Conservation (phyloP, 2,329 filamentous ascomycete genomes). For the Colletotrichum magnum region DNA sequence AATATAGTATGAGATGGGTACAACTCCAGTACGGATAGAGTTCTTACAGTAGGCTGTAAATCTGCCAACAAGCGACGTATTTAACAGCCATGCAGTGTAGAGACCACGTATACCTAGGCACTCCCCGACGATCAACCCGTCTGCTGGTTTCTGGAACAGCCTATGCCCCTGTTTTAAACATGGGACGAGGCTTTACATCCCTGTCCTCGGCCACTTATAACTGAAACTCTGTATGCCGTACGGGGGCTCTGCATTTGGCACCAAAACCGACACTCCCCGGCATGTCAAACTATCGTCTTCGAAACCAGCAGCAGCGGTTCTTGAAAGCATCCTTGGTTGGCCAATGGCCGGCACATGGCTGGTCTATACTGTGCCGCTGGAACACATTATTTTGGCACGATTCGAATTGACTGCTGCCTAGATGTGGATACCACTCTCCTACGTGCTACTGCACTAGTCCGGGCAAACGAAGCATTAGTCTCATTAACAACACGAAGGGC, state of each 20-base stretch:
- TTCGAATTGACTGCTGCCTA: not conserved
- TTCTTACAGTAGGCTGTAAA: too few relatives aligned
- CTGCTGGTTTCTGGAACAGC: not conserved
- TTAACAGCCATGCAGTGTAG: not conserved
- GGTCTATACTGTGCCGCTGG: not conserved
- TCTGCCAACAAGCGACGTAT: not conserved
- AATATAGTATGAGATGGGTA: too few relatives aligned
- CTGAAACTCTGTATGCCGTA: not conserved
- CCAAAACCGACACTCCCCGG: not conserved
- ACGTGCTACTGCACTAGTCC: not conserved
- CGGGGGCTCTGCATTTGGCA: too few relatives aligned
- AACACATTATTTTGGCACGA: not conserved
- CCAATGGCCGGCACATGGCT: too few relatives aligned
- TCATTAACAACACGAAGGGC: not conserved
- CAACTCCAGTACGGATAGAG: too few relatives aligned
- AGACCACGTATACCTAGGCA: not conserved
- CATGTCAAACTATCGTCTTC: not conserved
- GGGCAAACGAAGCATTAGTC: not conserved
- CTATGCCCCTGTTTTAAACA: slow-evolving; percentile 16
- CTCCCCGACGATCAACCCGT: too few relatives aligned
- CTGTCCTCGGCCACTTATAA: not conserved
- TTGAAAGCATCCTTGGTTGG: too few relatives aligned
- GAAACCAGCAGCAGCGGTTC: not conserved
- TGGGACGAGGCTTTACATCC: not conserved
- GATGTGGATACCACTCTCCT: not conserved